Percentiles rank a stretch among this genome's conserved stretches.
Evolutionary conservation across 164 flowering plant genomes (phyloP).

Genomic region (grape (Vitis vinifera)): ASM3070453v1 NC_081814.1:2721501-2722000

Average conservation of each 20-base stretch:
- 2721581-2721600: conserved; percentile 92
- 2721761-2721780: not conserved
- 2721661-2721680: conserved; percentile 77
- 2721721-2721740: not conserved
- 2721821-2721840: not conserved
- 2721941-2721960: not conserved
- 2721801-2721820: not conserved
- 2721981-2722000: conserved; percentile 46
- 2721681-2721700: conserved; percentile 44
- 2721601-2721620: conserved; percentile 87
- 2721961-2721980: not conserved
- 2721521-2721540: conserved; percentile 94
- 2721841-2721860: not conserved
- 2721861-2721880: no score
- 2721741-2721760: not conserved
- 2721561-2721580: conserved; percentile 80
- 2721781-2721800: not conserved
- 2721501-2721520: conserved; percentile 87
- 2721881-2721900: no score
- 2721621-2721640: conserved; percentile 80
- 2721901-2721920: no score
- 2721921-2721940: not conserved
- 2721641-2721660: conserved; percentile 56
- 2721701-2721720: no score
- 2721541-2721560: conserved; percentile 88